Percentiles rank a stretch among this genome's conserved stretches.
Evolutionary conservation across 176 grass and related monocot species (phyloP).

Genomic region (Pontederia crassipes): DNA sequence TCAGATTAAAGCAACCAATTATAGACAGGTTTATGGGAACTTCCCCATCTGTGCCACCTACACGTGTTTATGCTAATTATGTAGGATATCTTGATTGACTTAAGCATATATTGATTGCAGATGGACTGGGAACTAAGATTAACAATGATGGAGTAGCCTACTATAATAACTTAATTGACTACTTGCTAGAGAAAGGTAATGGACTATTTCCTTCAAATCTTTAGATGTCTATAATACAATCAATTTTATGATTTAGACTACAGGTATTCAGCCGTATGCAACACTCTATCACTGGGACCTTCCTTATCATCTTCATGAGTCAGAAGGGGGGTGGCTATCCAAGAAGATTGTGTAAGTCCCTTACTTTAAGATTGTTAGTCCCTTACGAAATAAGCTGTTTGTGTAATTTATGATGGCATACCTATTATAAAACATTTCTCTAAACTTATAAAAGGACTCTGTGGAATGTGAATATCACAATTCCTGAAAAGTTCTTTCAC

Average conservation of each 20-base stretch:
- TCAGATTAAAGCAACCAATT: too few species aligned
- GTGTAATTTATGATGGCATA: background rate
- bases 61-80: too few species aligned
- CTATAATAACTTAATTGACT: constrained; percentile 87
- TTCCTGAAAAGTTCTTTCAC: too few species aligned
- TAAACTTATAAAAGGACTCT: too few species aligned
- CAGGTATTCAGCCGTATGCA: constrained; percentile 79
- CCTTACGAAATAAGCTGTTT: background rate
- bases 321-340: constrained; percentile 67
- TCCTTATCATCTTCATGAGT: constrained; percentile 69
- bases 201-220: constrained; percentile 25
- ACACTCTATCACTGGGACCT: constrained; percentile 99
- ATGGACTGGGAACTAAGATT: constrained; percentile 73
- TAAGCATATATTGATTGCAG: constrained; percentile 39
- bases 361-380: background rate
- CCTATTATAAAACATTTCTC: too few species aligned
- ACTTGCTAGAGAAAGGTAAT: constrained; percentile 80
- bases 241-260: constrained; percentile 20
- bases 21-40: too few species aligned
- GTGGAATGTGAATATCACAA: too few species aligned
- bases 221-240: constrained; percentile 23
- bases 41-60: too few species aligned
- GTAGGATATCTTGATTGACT: background rate
- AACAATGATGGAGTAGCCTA: constrained; percentile 70
- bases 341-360: constrained; percentile 85